These are phyloP conservation scores for Coniella vitis DNA, from an alignment of 2,329 filamentous ascomycete genomes.

Conservation along the genomic window DNA sequence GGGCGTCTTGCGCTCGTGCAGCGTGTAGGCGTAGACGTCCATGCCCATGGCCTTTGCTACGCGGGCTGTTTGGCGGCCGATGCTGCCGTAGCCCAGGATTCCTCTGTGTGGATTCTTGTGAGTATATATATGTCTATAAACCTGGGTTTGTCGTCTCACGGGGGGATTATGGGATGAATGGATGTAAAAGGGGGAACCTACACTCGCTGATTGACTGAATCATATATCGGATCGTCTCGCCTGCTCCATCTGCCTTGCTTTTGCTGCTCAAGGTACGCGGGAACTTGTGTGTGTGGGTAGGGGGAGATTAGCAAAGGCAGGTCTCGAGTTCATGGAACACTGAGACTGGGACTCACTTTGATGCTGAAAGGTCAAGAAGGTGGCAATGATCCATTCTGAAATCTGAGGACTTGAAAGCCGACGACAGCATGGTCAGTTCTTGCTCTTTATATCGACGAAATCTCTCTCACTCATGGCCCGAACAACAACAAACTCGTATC, in stretches of 20 bases:
- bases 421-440: background rate
- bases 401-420: conserved; percentile 41
- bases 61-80: conserved; percentile 46
- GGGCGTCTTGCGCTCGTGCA: conserved; percentile 58
- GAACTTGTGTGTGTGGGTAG: too few species aligned
- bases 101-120: conserved; percentile 27
- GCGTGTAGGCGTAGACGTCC: conserved; percentile 69
- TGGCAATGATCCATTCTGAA: conserved; percentile 48
- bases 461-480: too few species aligned
- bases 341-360: conserved; percentile 6
- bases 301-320: too few species aligned
- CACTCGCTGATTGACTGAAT: conserved; percentile 43
- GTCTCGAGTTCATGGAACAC: too few species aligned
- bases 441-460: too few species aligned
- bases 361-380: conserved; percentile 44
- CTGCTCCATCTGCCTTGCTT: conserved; percentile 37
- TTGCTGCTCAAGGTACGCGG: conserved; percentile 38
- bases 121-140: background rate
- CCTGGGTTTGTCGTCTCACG: too few species aligned
- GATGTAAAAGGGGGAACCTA: conserved; percentile 26
- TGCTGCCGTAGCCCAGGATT: conserved; percentile 48
- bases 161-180: too few species aligned
- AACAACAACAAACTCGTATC: too few species aligned
- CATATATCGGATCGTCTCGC: conserved; percentile 27
- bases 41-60: conserved; percentile 61